A percentile compares a stretch with the other conserved stretches of the same genome.
Conservation (phyloP, 2,329 filamentous ascomycete genomes). For the Botrytis byssoidea region DNA sequence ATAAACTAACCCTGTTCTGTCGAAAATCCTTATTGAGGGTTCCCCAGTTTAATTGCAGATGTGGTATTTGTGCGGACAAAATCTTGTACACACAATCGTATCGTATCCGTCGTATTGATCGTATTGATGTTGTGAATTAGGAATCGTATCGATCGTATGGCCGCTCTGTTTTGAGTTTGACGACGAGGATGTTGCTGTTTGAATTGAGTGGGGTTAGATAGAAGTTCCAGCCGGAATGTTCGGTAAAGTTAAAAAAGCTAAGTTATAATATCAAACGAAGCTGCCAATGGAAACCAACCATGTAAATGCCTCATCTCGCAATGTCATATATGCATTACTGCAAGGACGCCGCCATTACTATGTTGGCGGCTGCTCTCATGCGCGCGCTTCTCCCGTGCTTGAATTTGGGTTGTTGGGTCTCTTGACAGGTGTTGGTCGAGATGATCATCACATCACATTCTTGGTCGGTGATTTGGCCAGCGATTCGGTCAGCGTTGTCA, state of each 20-base stretch:
- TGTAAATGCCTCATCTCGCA: neutral
- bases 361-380: neutral
- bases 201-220: neutral
- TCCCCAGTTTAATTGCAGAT: neutral
- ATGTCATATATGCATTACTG: neutral
- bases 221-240: neutral
- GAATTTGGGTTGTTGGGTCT: neutral
- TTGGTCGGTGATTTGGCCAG: neutral
- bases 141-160: neutral
- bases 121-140: neutral
- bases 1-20: neutral
- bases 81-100: neutral
- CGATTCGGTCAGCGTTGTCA: neutral
- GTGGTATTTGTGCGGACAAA: neutral
- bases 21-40: neutral
- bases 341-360: neutral
- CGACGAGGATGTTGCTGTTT: neutral
- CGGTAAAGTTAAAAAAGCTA: neutral
- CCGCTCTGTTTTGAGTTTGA: neutral
- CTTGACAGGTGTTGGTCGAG: neutral
- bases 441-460: neutral
- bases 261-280: neutral
- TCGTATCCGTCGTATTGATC: neutral
- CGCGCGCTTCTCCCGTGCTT: neutral
- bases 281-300: neutral